phyloP scores from a whole-genome alignment of 176 grass and related monocot genomes.

The Phoenix roebelenii region DNA sequence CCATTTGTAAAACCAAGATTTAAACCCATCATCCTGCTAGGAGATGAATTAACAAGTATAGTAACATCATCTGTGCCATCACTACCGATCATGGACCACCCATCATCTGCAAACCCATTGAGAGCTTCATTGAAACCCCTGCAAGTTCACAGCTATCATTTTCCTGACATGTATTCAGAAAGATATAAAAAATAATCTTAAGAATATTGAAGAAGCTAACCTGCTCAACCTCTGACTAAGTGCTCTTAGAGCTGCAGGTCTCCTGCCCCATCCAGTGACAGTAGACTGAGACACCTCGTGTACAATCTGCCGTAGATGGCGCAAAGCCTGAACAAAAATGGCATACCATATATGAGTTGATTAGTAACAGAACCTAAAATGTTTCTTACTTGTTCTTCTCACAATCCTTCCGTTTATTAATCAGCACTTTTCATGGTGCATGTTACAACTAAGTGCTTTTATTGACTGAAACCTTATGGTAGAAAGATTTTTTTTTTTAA shows the following conservation, averaged over 20 bases:
- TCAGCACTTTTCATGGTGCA: too few relatives aligned
- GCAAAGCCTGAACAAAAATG: slow-evolving; percentile 52
- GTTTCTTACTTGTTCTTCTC: too few relatives aligned
- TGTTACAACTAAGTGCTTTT: too few relatives aligned
- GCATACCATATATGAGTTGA: too few relatives aligned
- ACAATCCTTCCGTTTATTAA: too few relatives aligned
- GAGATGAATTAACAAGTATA: slow-evolving; percentile 60
- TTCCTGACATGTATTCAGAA: background rate
- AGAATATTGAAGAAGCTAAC: slow-evolving; percentile 21
- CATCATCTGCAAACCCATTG: slow-evolving; percentile 77
- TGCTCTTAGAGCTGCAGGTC: slow-evolving; percentile 72
- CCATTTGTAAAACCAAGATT: slow-evolving; percentile 40
- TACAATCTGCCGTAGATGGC: slow-evolving; percentile 71
- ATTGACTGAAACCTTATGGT: too few relatives aligned
- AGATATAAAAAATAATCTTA: background rate
- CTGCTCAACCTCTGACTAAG: slow-evolving; percentile 83
- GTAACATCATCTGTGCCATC: slow-evolving; percentile 75
- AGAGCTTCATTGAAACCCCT: slow-evolving; percentile 92
- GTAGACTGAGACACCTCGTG: slow-evolving; percentile 57
- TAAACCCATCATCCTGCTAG: slow-evolving; percentile 48
- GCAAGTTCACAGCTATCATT: slow-evolving; percentile 1
- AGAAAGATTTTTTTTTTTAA: too few relatives aligned
- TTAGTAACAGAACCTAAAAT: too few relatives aligned
- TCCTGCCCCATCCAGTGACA: slow-evolving; percentile 59
- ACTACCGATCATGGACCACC: slow-evolving; percentile 59